phyloP scores from a whole-genome alignment of 805 yeast genomes.

The Pichia cephalocereana region DNA sequence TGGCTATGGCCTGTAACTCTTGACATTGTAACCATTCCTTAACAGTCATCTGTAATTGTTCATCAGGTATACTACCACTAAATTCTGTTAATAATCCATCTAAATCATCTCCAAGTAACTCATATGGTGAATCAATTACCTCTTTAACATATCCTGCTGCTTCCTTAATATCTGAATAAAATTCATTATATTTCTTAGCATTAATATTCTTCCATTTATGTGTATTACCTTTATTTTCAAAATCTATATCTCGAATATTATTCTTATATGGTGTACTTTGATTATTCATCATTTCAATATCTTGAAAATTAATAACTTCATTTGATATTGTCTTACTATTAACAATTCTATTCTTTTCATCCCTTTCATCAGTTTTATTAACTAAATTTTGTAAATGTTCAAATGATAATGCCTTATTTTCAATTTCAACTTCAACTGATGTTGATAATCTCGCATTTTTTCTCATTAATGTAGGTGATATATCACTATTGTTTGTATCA shows the following conservation, averaged over 20 bases:
- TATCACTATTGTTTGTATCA: not conserved
- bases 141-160: conserved; percentile 22
- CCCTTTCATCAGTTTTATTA: not conserved
- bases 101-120: conserved; percentile 43
- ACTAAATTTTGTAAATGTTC: not conserved
- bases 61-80: conserved; percentile 59
- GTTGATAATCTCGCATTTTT: not conserved
- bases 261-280: conserved; percentile 13
- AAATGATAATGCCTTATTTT: not conserved
- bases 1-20: conserved; percentile 43
- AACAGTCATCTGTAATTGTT: conserved; percentile 61
- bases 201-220: conserved; percentile 23
- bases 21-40: conserved; percentile 55
- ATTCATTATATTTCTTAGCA: conserved; percentile 18
- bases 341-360: not conserved
- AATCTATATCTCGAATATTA: not conserved
- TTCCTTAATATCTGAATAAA: conserved; percentile 24
- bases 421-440: not conserved
- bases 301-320: conserved; percentile 1
- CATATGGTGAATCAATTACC: conserved; percentile 27
- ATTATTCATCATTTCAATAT: conserved; percentile 1
- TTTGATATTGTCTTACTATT: not conserved
- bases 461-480: conserved; percentile 2
- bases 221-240: not conserved
- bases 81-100: conserved; percentile 60